Evolutionary conservation across 495 filamentous ascomycete species (phyloP).

Genomic region (Patellaria atrata): DNA sequence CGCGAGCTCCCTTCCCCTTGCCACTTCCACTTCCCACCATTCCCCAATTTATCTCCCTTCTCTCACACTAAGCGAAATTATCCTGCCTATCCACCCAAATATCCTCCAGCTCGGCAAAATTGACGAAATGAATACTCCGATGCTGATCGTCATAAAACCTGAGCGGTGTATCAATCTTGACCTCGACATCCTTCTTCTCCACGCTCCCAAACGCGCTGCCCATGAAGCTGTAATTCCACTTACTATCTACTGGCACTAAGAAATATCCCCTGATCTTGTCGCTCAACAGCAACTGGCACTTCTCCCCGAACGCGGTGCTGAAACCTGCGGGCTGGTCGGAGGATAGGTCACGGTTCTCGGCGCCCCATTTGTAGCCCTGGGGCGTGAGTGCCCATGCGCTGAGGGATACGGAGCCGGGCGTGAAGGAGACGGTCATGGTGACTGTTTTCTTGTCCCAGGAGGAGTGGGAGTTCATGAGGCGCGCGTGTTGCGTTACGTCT

Average conservation of each 20-base stretch:
- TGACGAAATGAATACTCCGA: constrained; percentile 72
- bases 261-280: constrained; percentile 92
- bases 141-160: constrained; percentile 89
- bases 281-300: constrained; percentile 82
- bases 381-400: constrained; percentile 87
- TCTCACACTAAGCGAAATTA: constrained; percentile 19
- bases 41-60: too few relatives aligned
- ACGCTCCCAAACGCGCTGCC: constrained; percentile 71
- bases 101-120: constrained; percentile 30
- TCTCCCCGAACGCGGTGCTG: constrained; percentile 81
- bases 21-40: too few relatives aligned
- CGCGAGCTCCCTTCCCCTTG: too few relatives aligned
- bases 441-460: constrained; percentile 92
- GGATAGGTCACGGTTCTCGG: constrained; percentile 81
- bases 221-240: constrained; percentile 99
- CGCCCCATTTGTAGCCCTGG: constrained; percentile 90
- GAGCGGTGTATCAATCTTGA: constrained; percentile 79
- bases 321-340: constrained; percentile 92
- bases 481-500: constrained; percentile 87
- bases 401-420: constrained; percentile 92
- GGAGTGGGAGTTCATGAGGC: constrained; percentile 67
- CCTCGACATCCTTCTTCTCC: constrained; percentile 79
- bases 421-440: constrained; percentile 94
- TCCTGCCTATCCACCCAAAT: constrained; percentile 31
- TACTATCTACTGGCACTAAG: constrained; percentile 76